Evolutionary conservation across 805 yeast genomes (phyloP).

Genomic region (Candida nonsorbophila): DNA sequence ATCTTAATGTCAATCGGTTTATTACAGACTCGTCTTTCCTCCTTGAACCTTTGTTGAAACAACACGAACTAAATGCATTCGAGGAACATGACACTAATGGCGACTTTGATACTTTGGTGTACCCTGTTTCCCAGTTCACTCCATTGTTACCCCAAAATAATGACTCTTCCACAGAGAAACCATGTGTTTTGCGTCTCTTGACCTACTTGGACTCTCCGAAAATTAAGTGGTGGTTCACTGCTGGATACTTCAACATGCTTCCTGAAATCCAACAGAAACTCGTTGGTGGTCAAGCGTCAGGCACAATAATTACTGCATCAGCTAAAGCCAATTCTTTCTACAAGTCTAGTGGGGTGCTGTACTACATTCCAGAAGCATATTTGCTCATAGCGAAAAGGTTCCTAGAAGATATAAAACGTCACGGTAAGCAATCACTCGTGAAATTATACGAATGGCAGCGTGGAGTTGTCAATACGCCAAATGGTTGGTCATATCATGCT

Average conservation of each 20-base stretch:
- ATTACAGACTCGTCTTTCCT: conserved; percentile 50
- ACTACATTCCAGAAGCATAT: conserved; percentile 83
- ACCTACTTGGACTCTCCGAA: conserved; percentile 50
- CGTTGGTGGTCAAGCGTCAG: conserved; percentile 52
- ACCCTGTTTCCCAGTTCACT: conserved; percentile 87
- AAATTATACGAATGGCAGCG: conserved; percentile 77
- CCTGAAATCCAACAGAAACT: conserved; percentile 62
- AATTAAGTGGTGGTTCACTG: conserved; percentile 82
- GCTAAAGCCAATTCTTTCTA: conserved; percentile 94
- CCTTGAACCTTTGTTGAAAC: conserved; percentile 56
- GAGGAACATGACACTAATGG: conserved; percentile 29
- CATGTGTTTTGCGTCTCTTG: conserved; percentile 57
- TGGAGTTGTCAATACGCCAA: conserved; percentile 74
- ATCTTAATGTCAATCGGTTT: conserved; percentile 45
- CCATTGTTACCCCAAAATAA: conserved; percentile 64
- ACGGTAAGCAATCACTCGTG: conserved; percentile 42
- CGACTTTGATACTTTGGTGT: conserved; percentile 59
- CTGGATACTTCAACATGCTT: conserved; percentile 92
- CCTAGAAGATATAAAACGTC: conserved; percentile 42
- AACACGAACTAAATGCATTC: conserved; percentile 24
- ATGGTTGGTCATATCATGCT: conserved; percentile 98
- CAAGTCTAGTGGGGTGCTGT: conserved; percentile 75
- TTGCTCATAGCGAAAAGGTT: conserved; percentile 69
- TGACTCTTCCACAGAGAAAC: conserved; percentile 72
- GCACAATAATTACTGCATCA: conserved; percentile 82